Base-by-base conservation (phyloP, 176 grass and related monocot genomes). In the Alopecurus myosuroides region DNA sequence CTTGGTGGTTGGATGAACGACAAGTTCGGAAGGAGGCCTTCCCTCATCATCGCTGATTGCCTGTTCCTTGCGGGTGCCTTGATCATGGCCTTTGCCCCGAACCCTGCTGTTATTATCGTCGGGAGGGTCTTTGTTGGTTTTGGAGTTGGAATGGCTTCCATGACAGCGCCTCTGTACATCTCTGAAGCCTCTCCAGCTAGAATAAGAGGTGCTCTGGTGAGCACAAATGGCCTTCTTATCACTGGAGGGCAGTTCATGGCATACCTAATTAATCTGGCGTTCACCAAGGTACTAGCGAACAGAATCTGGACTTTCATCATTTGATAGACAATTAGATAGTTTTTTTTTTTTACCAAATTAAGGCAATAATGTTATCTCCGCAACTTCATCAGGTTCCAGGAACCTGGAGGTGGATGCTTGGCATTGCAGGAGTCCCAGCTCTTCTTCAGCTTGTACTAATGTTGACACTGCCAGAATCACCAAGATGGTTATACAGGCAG, bases 381-480 rank as follows among this genome's bases (percentile, higher is more conserved):
- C 17, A 31, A 56, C 57, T 28, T 85, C 52, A 23, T 50, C 53
- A 95, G 97, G 88, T 89, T 31, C 88, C 83, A 2, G 97, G 97
- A 78, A 98, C 97, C 14, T 98, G 97, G 97, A 82, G 97, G 33
- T 98, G 97, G 97, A 98, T 98, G 97, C 91, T 98, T 58, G 97
- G 97, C 23, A 89, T 98, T 87, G 93, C 97, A 65, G 91, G 87
- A 69, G 25, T 94, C 90, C 97, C 97, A 66, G 93, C 97, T 68
- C 73, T 98, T 37, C 19, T 98, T 48, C 97, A 98, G 55, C 94
- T 98, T 39, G 30, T 95, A 44, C 85, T 95, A 45, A 98, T 98
- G 97, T 60, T 92, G 44, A 90, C 89, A 67, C 91, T 98, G 36
- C 97, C 97, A 23, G 97, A 98, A 78, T 98, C 97, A 70, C 93